A percentile compares a stretch with the other conserved stretches of the same genome.
Conservation (phyloP, 1,139 yeast genomes). For the Pneumocystis canis region DNA sequence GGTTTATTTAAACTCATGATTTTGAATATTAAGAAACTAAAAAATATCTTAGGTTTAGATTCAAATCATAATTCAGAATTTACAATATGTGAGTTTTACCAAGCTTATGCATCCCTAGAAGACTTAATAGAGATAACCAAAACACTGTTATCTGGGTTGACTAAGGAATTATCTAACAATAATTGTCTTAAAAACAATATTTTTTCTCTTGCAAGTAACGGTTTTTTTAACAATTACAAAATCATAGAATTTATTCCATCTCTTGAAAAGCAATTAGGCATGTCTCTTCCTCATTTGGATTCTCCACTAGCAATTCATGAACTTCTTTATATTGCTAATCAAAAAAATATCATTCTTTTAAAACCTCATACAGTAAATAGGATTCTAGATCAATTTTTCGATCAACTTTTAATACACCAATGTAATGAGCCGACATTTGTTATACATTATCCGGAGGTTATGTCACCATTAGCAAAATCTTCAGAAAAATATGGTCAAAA, state of each 20-base stretch:
- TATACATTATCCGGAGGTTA: conserved; percentile 64
- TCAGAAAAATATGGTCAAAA: conserved; percentile 25
- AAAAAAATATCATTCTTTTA: conserved; percentile 18
- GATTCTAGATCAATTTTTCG: conserved; percentile 52
- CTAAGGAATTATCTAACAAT: conserved; percentile 80
- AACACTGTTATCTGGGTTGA: conserved; percentile 89
- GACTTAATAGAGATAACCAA: conserved; percentile 97
- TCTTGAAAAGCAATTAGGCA: conserved; percentile 44
- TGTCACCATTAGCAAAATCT: conserved; percentile 84
- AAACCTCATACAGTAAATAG: conserved; percentile 31
- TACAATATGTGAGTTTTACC: conserved; percentile 93
- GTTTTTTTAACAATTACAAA: conserved; percentile 17
- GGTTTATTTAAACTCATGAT: conserved; percentile 82
- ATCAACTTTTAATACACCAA: conserved; percentile 47
- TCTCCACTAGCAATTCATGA: not conserved
- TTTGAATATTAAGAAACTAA: conserved; percentile 20
- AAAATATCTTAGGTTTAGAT: conserved; percentile 36
- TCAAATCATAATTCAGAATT: conserved; percentile 97
- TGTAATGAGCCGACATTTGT: conserved; percentile 53
- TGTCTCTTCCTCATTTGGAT: not conserved
- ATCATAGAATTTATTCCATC: conserved; percentile 95
- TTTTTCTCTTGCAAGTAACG: conserved; percentile 4
- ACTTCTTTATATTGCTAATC: conserved; percentile 23
- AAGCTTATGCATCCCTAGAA: conserved; percentile 84
- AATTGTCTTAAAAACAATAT: conserved; percentile 67